Evolutionary conservation across 116 monocot species (phyloP).

Genomic region (Papilionanthe hybrid): DNA sequence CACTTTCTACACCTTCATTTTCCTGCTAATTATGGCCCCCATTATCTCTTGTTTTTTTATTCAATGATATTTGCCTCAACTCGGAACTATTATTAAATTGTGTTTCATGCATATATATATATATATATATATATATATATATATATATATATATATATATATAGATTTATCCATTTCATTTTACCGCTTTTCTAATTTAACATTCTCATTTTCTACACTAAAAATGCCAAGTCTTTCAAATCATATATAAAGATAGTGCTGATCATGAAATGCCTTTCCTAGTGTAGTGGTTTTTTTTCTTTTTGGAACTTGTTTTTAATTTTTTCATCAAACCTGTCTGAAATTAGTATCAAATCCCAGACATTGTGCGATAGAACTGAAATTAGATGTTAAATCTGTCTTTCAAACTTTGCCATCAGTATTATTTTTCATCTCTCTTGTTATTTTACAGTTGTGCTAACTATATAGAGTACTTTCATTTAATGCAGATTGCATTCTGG

Average conservation of each 20-base stretch:
- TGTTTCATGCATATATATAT: not conserved
- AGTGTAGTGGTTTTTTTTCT: too few species aligned
- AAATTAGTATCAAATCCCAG: not conserved
- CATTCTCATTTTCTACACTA: too few species aligned
- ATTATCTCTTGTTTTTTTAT: too few species aligned
- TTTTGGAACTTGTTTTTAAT: too few species aligned
- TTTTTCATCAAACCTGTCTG: not conserved
- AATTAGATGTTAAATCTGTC: not conserved
- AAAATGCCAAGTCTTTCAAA: too few species aligned
- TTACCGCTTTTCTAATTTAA: too few species aligned
- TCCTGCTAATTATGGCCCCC: too few species aligned
- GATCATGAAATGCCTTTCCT: too few species aligned
- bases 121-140: too few species aligned
- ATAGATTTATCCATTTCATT: not conserved
- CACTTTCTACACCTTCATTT: not conserved
- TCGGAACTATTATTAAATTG: not conserved
- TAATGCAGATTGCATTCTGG: slow-evolving; percentile 66
- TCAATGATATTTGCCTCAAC: not conserved
- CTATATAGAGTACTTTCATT: not conserved
- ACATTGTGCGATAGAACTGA: not conserved
- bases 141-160: too few species aligned
- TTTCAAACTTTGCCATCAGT: slow-evolving; percentile 9
- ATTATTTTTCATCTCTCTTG: slow-evolving; percentile 4
- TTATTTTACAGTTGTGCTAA: not conserved
- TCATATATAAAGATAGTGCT: too few species aligned